A percentile compares a stretch with the other conserved stretches of the same genome.
These are phyloP conservation scores for Colletotrichum sp. DNA, from an alignment of 2,329 filamentous ascomycete species.

Conservation along the genomic window DNA sequence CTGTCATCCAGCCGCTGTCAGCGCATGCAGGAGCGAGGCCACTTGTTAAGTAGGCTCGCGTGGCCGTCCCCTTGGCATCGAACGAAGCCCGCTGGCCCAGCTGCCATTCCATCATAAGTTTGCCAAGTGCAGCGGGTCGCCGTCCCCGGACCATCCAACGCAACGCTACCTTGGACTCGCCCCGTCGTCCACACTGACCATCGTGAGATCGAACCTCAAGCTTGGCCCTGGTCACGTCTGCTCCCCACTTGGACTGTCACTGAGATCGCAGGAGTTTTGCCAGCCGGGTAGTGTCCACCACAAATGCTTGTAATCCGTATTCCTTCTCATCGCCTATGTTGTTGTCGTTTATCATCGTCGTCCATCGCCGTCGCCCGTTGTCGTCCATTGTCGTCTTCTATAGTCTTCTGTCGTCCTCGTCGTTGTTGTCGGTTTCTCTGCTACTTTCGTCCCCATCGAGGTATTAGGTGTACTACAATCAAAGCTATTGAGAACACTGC, in stretches of 20 bases:
- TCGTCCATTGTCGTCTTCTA: no score
- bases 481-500: not conserved
- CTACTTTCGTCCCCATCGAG: no score
- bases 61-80: not conserved
- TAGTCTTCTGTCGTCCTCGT: no score
- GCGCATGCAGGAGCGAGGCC: not conserved
- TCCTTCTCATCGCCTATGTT: no score
- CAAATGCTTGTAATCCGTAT: no score
- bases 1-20: not conserved
- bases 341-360: no score
- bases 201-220: conserved; percentile 12
- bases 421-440: no score
- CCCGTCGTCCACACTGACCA: conserved; percentile 11
- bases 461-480: no score
- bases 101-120: not conserved
- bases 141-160: not conserved
- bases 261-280: no score
- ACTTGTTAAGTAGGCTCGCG: not conserved
- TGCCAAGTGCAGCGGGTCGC: not conserved
- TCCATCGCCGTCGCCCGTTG: no score
- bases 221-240: not conserved
- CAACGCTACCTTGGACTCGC: not conserved
- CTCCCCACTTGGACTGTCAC: not conserved
- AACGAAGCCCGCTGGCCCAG: not conserved
- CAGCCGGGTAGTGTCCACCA: no score